Evolutionary conservation across 2,329 filamentous ascomycete genomes (phyloP).

Genomic region (Fusarium scirpi): DNA sequence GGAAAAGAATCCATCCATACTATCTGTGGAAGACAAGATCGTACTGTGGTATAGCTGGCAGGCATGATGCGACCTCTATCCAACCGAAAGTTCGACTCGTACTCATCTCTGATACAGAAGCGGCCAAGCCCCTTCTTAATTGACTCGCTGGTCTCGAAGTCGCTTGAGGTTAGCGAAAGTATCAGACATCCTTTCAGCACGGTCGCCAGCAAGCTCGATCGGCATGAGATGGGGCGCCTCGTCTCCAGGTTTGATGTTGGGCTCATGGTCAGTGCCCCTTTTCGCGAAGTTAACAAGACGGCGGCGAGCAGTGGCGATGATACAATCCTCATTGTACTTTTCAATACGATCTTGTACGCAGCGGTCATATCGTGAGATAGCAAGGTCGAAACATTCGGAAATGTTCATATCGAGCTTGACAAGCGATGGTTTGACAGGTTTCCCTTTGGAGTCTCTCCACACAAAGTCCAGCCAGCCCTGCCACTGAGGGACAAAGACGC

Average conservation of each 20-base stretch:
- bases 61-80: background rate
- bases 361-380: constrained; percentile 1
- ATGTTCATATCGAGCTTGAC: background rate
- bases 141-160: background rate
- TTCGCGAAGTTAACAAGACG: background rate
- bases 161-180: background rate
- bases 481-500: background rate
- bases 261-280: background rate
- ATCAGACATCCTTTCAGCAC: background rate
- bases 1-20: background rate
- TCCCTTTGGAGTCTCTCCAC: background rate
- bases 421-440: background rate
- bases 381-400: background rate
- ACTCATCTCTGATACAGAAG: background rate
- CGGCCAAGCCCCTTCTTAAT: background rate
- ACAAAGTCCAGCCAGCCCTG: background rate
- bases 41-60: background rate
- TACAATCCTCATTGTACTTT: background rate
- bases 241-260: background rate
- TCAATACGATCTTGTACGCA: background rate
- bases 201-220: background rate
- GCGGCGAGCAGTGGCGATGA: background rate
- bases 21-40: background rate
- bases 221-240: background rate
- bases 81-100: too few relatives aligned